Evolutionary conservation across 2,329 filamentous ascomycete species (phyloP), one percentile per base, ranked within the genome.

Genomic region (Penicillium sp.): DNA sequence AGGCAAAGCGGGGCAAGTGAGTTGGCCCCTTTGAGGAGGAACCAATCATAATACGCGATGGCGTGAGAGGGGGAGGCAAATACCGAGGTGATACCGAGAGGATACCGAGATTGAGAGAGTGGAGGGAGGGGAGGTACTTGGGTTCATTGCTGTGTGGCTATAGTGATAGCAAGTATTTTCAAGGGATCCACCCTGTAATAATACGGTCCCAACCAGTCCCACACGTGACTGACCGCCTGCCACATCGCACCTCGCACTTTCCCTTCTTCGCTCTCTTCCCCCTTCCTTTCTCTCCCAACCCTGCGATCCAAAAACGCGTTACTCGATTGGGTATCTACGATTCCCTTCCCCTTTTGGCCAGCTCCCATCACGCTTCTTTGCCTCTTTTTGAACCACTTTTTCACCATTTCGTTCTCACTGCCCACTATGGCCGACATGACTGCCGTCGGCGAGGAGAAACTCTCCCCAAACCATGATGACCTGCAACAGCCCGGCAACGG

Each of bases 391-490:
- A 41, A 50, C 27, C 37, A 33, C 22, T 44, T 25, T 12, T 57
- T 22, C 37, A 40, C 37, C 37, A 40, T 40, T 40, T 40, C 37
- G 51, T 57, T 57, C 37, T 51, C 29, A 50, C 31, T 23, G 12
- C 60, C 64, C 61, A 67, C 53, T 62, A 91, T 92, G 89, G 87
- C 87, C 81, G 89, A 92, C 79, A 88, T 91, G 78, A 85, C 87
- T 71, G 87, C 89, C 74, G 86, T 89, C 81, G 86, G 89, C 70
- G 87, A 90, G 73, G 86, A 86, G 68, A 89, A 89, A 66, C 85
- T 88, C 60, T 86, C 84, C 67, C 87, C 89, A 68, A 83, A 89
- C 71, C 89, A 91, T 70, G 89, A 92, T 66, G 75, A 83, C 66
- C 86, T 90, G 71, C 79, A 83, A 65, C 82, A 74, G 62, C 61